A percentile compares a stretch with the other conserved stretches of the same genome.
These are phyloP conservation scores for Globisporangium parvum DNA, from an alignment of 352 stramenopile genomes.

Conservation along the genomic window DNA sequence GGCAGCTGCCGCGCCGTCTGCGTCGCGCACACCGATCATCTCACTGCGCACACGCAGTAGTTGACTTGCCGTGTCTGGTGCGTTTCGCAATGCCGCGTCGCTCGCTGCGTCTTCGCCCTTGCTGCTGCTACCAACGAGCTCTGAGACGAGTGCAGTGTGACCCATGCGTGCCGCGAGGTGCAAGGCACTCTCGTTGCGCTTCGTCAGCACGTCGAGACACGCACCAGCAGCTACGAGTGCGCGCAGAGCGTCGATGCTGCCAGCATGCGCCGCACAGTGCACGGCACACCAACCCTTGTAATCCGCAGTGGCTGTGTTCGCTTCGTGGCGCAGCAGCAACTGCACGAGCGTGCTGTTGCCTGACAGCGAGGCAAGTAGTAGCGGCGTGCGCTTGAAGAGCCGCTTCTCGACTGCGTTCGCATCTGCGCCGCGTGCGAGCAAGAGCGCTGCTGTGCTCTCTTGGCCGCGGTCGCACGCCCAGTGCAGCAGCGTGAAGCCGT, in stretches of 20 bases:
- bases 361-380: conserved; percentile 59
- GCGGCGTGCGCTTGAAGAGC: conserved; percentile 57
- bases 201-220: conserved; percentile 15
- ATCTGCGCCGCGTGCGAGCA: conserved; percentile 38
- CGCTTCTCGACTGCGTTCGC: conserved; percentile 52
- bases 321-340: conserved; percentile 33
- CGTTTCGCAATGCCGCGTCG: not conserved
- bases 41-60: not conserved
- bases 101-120: conserved; percentile 16
- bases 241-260: conserved; percentile 15
- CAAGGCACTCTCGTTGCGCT: conserved; percentile 24
- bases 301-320: conserved; percentile 33
- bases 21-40: conserved; percentile 1
- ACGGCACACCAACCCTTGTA: conserved; percentile 52
- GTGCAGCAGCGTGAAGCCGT: conserved; percentile 62
- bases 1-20: conserved; percentile 4
- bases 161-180: conserved; percentile 30
- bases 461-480: conserved; percentile 63
- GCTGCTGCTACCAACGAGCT: conserved; percentile 4
- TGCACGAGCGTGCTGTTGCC: conserved; percentile 25
- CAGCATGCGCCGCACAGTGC: conserved; percentile 51
- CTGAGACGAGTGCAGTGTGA: conserved; percentile 20
- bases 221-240: conserved; percentile 21
- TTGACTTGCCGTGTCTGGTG: not conserved
- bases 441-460: conserved; percentile 15